These are phyloP conservation scores for Reutealis trisperma DNA, from an alignment of 345 rosid genomes.

Conservation along the genomic window DNA sequence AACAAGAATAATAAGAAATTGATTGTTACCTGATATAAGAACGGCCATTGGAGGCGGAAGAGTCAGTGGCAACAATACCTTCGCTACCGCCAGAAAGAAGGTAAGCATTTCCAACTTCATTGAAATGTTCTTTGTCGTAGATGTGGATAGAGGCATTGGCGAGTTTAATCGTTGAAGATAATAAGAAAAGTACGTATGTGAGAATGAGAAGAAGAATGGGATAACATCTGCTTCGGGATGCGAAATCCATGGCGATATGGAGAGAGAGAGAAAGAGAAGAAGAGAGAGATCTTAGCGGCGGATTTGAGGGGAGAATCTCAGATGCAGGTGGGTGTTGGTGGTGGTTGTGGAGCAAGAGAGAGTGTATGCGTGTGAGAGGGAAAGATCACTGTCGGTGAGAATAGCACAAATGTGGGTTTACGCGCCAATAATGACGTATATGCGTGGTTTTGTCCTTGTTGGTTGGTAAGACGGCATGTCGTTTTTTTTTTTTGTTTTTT, in stretches of 20 bases:
- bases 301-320: conserved; percentile 8
- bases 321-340: neutral
- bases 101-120: conserved; percentile 78
- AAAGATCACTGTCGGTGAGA: conserved; percentile 16
- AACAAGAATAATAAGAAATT: neutral
- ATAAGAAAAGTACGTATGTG: conserved; percentile 28
- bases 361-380: neutral
- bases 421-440: conserved; percentile 2
- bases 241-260: conserved; percentile 45
- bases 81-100: conserved; percentile 98
- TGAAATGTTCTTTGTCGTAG: conserved; percentile 61
- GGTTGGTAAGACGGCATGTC: too few relatives aligned
- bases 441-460: neutral
- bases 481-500: too few relatives aligned
- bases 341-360: neutral
- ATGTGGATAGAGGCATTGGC: conserved; percentile 66
- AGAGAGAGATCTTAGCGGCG: conserved; percentile 22
- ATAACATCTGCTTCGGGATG: conserved; percentile 13
- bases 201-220: conserved; percentile 9
- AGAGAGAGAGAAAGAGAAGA: conserved; percentile 3
- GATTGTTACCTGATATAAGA: conserved; percentile 61
- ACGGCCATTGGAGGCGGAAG: conserved; percentile 23
- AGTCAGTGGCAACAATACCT: conserved; percentile 57
- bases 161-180: conserved; percentile 17
- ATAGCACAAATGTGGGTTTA: neutral